Percentiles rank a stretch among this genome's conserved stretches.
phyloP scores from a whole-genome alignment of 768 basidiomycete genomes.

The Trametes meyenii region DNA sequence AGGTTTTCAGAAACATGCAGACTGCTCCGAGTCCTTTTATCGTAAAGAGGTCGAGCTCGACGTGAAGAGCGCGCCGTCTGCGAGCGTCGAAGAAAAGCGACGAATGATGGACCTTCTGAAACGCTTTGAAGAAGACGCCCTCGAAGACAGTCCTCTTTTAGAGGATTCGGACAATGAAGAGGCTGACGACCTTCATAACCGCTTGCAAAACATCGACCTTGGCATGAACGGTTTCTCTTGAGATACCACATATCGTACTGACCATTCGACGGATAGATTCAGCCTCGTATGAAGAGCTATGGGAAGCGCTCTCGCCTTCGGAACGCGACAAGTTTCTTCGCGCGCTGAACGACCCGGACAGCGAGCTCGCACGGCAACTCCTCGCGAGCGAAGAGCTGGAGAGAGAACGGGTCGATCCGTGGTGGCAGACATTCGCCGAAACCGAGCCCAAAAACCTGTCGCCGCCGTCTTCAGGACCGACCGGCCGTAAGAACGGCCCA shows the following conservation, averaged over 20 bases:
- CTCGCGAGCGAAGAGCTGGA: constrained; percentile 59
- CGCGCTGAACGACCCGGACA: constrained; percentile 61
- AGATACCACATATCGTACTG: neutral
- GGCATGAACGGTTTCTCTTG: constrained; percentile 44
- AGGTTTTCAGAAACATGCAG: constrained; percentile 54
- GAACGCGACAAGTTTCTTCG: constrained; percentile 64
- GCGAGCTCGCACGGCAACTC: constrained; percentile 60
- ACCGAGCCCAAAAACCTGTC: neutral
- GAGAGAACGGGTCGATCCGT: constrained; percentile 56
- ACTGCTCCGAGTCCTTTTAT: constrained; percentile 85
- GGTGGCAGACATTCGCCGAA: constrained; percentile 63
- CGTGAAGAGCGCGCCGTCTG: constrained; percentile 58
- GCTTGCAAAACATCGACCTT: constrained; percentile 62
- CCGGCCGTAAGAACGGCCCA: constrained; percentile 32
- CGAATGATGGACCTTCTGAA: constrained; percentile 73
- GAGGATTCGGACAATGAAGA: constrained; percentile 41
- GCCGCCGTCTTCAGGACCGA: constrained; percentile 10
- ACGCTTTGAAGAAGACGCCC: constrained; percentile 67
- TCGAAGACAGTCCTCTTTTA: constrained; percentile 37
- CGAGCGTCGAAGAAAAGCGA: constrained; percentile 56
- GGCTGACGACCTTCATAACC: constrained; percentile 46
- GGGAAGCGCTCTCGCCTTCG: constrained; percentile 59
- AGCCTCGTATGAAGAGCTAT: constrained; percentile 57
- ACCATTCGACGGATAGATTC: constrained; percentile 44
- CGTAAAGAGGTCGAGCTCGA: constrained; percentile 70